Conservation (phyloP, 2,329 filamentous ascomycete genomes). For the Rasamsonia emersonii region DNA sequence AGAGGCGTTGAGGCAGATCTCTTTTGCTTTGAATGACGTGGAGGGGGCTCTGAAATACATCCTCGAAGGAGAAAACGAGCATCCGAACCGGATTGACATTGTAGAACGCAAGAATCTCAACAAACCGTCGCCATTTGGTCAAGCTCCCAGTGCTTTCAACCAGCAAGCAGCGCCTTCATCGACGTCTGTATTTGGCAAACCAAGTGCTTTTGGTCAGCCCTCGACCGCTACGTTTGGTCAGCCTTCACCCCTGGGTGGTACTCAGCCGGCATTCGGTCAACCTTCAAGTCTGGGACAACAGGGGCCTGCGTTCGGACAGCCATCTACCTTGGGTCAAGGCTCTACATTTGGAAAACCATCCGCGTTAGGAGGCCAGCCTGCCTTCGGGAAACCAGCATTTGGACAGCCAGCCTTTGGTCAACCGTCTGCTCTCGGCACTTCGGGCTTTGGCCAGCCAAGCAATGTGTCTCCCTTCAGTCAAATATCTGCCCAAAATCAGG, state of each 20-base stretch:
- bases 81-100: conserved; percentile 64
- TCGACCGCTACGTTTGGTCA: conserved; percentile 30
- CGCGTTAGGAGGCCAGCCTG: conserved; percentile 15
- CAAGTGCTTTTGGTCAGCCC: conserved; percentile 17
- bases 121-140: conserved; percentile 16
- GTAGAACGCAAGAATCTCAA: conserved; percentile 21
- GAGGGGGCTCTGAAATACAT: conserved; percentile 66
- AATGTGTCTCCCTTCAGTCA: conserved; percentile 36
- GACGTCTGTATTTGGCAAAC: conserved; percentile 16
- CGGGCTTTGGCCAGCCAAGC: conserved; percentile 10
- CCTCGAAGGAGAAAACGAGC: conserved; percentile 55
- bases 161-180: conserved; percentile 3
- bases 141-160: conserved; percentile 15
- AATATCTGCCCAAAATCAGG: conserved; percentile 19
- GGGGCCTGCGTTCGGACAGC: conserved; percentile 15
- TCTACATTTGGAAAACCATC: conserved; percentile 35
- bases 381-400: conserved; percentile 37
- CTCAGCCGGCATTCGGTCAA: conserved; percentile 23
- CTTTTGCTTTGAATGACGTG: conserved; percentile 59
- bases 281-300: conserved; percentile 16
- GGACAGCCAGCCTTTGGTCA: conserved; percentile 24
- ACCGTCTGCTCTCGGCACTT: conserved; percentile 14
- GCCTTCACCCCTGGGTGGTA: conserved; percentile 11
- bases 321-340: conserved; percentile 21
- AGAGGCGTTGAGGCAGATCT: conserved; percentile 62